phyloP scores from a whole-genome alignment of 305 asterid genomes.

The Fraxinus albicans region DNA sequence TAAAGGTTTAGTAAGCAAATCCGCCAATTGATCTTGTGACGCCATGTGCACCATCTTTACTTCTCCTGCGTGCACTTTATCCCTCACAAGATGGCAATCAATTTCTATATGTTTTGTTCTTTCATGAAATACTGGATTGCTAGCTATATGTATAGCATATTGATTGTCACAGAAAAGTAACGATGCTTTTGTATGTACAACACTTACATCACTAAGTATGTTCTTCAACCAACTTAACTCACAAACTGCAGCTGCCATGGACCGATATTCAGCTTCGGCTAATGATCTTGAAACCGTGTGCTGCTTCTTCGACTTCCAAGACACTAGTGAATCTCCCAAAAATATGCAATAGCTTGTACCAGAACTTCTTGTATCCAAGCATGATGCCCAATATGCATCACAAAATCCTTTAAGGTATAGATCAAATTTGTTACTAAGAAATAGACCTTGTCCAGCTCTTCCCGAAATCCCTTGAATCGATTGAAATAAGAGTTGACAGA shows the following conservation, averaged over 20 bases:
- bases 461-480: too few species aligned
- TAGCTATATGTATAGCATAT: too few species aligned
- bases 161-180: background rate
- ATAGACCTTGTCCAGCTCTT: background rate
- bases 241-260: background rate
- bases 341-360: background rate
- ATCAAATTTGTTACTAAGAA: background rate
- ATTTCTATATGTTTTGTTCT: background rate
- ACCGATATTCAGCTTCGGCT: background rate
- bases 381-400: background rate
- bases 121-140: background rate
- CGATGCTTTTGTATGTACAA: background rate
- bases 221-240: too few species aligned
- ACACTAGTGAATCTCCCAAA: background rate
- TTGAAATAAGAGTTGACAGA: background rate
- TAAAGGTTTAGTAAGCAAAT: background rate
- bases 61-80: background rate
- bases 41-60: background rate
- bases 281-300: background rate
- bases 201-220: background rate
- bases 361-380: background rate
- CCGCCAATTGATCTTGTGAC: background rate
- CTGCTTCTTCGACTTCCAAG: background rate
- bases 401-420: background rate
- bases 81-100: background rate